A percentile compares a stretch with the other conserved stretches of the same genome.
These are phyloP conservation scores for Backusella parvicylindrica DNA, from an alignment of 192 early-diverging fungal species.

Conservation along the genomic window DNA sequence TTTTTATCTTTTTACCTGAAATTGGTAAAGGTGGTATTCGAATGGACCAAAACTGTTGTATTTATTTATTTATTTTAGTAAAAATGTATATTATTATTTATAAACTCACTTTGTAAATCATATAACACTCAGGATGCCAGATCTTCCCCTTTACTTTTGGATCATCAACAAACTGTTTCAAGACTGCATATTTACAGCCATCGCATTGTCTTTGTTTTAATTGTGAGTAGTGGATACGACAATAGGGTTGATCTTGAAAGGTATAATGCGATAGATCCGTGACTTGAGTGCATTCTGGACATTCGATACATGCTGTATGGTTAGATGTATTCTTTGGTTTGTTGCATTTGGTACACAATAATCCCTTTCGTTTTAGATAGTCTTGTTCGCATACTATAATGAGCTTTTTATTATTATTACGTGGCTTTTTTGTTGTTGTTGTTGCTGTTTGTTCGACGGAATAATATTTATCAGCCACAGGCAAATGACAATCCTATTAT, in stretches of 20 bases:
- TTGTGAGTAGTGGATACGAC: conserved; percentile 77
- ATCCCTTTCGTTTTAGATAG: neutral
- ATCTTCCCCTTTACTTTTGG: conserved; percentile 50
- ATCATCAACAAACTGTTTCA: conserved; percentile 82
- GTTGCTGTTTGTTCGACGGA: neutral
- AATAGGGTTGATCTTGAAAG: conserved; percentile 72
- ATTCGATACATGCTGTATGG: conserved; percentile 11
- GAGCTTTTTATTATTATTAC: neutral
- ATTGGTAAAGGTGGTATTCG: conserved; percentile 3
- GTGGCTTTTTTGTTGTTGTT: neutral
- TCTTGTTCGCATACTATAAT: conserved; percentile 1
- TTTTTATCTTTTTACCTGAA: neutral
- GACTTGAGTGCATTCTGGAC: neutral
- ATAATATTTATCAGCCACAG: conserved; percentile 6
- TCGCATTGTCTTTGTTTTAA: conserved; percentile 70
- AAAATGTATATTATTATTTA: neutral
- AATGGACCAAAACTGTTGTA: neutral
- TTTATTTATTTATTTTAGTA: neutral
- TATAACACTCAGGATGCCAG: conserved; percentile 93
- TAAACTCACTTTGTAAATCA: conserved; percentile 73
- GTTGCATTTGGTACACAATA: conserved; percentile 9
- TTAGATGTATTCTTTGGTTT: neutral
- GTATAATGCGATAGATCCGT: conserved; percentile 64
- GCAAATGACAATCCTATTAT: conserved; percentile 10
- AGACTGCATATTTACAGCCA: conserved; percentile 74